Percentiles rank a stretch among this genome's conserved stretches.
These are phyloP conservation scores for Mucor racemosus DNA, from an alignment of 371 early-diverging fungal species.

Conservation along the genomic window DNA sequence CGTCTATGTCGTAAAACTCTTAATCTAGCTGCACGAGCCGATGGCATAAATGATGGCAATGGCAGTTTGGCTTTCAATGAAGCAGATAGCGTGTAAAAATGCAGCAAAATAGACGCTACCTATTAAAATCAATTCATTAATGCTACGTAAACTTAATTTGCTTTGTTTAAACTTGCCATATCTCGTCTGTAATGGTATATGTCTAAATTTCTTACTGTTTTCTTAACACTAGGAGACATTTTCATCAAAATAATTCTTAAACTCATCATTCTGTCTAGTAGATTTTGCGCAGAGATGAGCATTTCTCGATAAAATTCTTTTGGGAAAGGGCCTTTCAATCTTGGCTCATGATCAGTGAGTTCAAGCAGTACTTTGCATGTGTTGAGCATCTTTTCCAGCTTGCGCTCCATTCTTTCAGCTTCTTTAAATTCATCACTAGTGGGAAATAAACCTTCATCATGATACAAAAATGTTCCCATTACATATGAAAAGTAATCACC, in stretches of 20 bases:
- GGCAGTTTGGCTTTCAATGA: constrained; percentile 58
- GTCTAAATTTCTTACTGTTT: constrained; percentile 30
- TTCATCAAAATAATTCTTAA: constrained; percentile 52
- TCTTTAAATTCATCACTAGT: constrained; percentile 36
- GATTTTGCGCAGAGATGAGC: constrained; percentile 51
- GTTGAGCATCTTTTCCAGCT: constrained; percentile 35
- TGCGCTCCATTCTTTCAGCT: constrained; percentile 37
- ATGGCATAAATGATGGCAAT: constrained; percentile 60
- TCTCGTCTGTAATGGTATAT: constrained; percentile 53
- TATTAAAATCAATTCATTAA: constrained; percentile 7
- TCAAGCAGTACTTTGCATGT: constrained; percentile 45
- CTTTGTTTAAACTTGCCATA: constrained; percentile 40
- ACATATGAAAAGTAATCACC: constrained; percentile 48
- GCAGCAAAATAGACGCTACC: constrained; percentile 47
- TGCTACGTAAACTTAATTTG: neutral
- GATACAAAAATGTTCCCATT: constrained; percentile 42
- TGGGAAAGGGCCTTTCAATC: constrained; percentile 62
- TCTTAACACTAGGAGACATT: constrained; percentile 51
- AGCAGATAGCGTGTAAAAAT: constrained; percentile 56
- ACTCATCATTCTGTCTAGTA: constrained; percentile 58
- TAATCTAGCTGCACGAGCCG: constrained; percentile 52
- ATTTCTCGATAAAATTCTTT: constrained; percentile 56
- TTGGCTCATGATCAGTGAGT: constrained; percentile 60
- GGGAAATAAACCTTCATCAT: constrained; percentile 24
- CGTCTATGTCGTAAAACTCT: constrained; percentile 38